Conservation (phyloP, 768 basidiomycete genomes). For the Naematelia encephala region DNA sequence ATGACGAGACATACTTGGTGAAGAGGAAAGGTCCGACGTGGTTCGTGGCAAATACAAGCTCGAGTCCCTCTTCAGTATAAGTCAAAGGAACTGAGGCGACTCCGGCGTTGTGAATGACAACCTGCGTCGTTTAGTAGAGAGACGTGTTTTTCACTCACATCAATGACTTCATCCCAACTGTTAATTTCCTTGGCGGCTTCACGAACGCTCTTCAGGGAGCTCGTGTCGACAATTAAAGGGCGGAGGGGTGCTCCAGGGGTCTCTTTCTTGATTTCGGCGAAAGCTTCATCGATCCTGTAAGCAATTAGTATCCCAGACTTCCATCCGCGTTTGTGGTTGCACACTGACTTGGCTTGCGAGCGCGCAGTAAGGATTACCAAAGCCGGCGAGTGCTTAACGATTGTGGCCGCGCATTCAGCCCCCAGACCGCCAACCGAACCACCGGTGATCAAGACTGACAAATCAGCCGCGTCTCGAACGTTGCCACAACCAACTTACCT, state of each 20-base stretch:
- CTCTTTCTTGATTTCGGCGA: constrained; percentile 2
- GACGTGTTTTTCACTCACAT: constrained; percentile 7
- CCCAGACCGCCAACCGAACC: constrained; percentile 19
- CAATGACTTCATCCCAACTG: constrained; percentile 8
- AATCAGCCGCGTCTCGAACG: neutral
- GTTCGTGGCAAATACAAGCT: constrained; percentile 7
- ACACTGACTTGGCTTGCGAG: constrained; percentile 12
- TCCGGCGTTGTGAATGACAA: constrained; percentile 14
- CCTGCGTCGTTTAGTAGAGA: neutral
- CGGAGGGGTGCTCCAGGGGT: constrained; percentile 11
- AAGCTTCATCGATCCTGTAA: constrained; percentile 11
- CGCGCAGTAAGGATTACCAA: constrained; percentile 14
- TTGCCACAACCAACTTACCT: too few relatives aligned
- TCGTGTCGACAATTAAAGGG: constrained; percentile 7
- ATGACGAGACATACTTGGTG: constrained; percentile 14
- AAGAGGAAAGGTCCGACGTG: constrained; percentile 20
- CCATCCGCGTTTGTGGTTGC: neutral
- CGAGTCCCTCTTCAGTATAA: constrained; percentile 9
- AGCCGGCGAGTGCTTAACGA: constrained; percentile 11
- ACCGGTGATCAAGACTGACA: constrained; percentile 13
- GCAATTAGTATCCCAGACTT: neutral
- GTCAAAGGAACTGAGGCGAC: constrained; percentile 6
- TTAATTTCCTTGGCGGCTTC: constrained; percentile 11
- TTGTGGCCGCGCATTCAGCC: constrained; percentile 13
- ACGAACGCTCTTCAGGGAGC: constrained; percentile 11